These are phyloP conservation scores for Comarum palustre DNA, from an alignment of 306 rosid species.

Conservation along the genomic window DNA sequence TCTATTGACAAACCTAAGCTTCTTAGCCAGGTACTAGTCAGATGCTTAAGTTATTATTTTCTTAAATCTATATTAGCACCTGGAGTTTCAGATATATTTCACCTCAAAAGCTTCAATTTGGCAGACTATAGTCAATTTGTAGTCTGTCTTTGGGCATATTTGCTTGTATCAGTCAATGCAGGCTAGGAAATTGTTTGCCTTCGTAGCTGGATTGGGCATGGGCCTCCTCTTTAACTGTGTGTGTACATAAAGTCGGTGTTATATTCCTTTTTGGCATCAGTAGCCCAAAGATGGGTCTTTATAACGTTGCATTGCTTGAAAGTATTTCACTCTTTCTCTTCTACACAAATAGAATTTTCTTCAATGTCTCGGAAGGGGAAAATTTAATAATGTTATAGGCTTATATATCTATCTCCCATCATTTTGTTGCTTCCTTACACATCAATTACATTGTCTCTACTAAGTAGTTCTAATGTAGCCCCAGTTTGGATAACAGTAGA, in stretches of 20 bases:
- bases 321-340: not conserved
- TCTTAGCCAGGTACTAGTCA: slow-evolving; percentile 82
- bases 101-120: not conserved
- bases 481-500: not conserved
- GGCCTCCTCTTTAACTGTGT: not conserved
- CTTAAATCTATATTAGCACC: slow-evolving; percentile 4
- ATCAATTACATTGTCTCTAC: not conserved
- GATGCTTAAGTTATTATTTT: slow-evolving; percentile 7
- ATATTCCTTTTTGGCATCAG: not conserved
- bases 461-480: slow-evolving; percentile 7
- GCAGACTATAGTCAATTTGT: not conserved
- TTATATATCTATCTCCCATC: not conserved
- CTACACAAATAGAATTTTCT: not conserved
- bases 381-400: not conserved
- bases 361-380: not conserved
- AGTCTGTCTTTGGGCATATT: not conserved
- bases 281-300: not conserved
- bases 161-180: not conserved
- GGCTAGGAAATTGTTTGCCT: not conserved
- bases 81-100: not conserved
- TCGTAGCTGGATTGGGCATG: not conserved
- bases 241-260: not conserved
- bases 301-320: not conserved
- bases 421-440: slow-evolving; percentile 9
- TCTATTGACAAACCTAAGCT: slow-evolving; percentile 93